Percentiles rank a stretch among this genome's conserved stretches.
phyloP scores from a whole-genome alignment of 768 basidiomycete species.

The Sistotremastrum niveocremeum region DNA sequence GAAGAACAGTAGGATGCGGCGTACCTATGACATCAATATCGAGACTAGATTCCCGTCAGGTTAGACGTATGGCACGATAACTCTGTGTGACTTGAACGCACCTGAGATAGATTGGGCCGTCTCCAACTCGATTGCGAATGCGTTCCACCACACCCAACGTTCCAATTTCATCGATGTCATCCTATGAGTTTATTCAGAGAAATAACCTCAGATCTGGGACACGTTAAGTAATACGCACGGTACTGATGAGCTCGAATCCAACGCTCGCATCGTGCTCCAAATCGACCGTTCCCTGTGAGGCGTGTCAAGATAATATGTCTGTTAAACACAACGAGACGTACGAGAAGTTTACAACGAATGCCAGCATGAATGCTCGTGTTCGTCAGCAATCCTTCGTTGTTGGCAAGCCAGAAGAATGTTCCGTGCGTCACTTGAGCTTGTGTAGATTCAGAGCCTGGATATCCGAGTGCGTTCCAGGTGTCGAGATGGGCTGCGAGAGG shows the following conservation, averaged over 20 bases:
- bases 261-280: slow-evolving; percentile 15
- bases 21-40: slow-evolving; percentile 12
- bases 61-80: neutral
- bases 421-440: slow-evolving; percentile 18
- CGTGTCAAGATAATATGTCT: too few relatives aligned
- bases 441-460: neutral
- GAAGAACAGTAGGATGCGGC: too few relatives aligned
- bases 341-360: neutral
- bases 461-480: neutral
- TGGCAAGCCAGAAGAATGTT: slow-evolving; percentile 21
- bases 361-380: slow-evolving; percentile 20
- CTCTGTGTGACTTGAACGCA: slow-evolving; percentile 1
- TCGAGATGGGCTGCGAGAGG: slow-evolving; percentile 18
- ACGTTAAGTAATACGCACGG: slow-evolving; percentile 10
- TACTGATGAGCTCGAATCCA: slow-evolving; percentile 9
- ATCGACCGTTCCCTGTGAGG: too few relatives aligned
- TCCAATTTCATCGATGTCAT: slow-evolving; percentile 21
- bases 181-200: neutral
- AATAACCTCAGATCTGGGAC: too few relatives aligned
- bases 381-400: slow-evolving; percentile 19
- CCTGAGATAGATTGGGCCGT: slow-evolving; percentile 19
- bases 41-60: slow-evolving; percentile 6
- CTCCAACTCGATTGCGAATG: slow-evolving; percentile 19
- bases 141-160: slow-evolving; percentile 19
- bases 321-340: too few relatives aligned